phyloP scores from a whole-genome alignment of 495 filamentous ascomycete species.

The Neurospora sp. region DNA sequence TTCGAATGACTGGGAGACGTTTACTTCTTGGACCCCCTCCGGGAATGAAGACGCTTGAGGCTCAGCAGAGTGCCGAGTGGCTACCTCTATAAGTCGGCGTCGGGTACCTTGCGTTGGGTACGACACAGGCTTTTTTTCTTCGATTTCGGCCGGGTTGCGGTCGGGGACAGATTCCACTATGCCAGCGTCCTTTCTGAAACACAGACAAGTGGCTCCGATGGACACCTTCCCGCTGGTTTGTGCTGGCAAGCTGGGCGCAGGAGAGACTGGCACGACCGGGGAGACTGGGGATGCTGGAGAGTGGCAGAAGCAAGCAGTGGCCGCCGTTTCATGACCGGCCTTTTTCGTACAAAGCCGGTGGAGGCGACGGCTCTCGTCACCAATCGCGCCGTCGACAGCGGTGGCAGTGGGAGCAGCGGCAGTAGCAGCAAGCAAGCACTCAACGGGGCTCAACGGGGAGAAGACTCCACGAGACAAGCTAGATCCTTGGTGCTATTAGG shows the following conservation, averaged over 20 bases:
- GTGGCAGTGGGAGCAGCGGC: background rate
- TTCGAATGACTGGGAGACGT: background rate
- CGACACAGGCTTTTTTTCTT: slow-evolving; percentile 5
- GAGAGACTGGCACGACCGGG: background rate
- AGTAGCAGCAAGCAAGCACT: background rate
- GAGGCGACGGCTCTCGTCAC: slow-evolving; percentile 9
- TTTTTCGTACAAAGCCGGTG: slow-evolving; percentile 6
- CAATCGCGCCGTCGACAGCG: slow-evolving; percentile 12
- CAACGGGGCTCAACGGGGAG: background rate
- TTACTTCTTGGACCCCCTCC: background rate
- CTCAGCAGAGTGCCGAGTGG: background rate
- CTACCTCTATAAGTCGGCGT: background rate
- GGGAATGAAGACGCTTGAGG: background rate
- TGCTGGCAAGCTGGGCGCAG: background rate
- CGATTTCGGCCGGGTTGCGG: slow-evolving; percentile 13
- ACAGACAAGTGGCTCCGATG: slow-evolving; percentile 20
- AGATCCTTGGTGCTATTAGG: background rate
- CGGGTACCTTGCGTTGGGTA: slow-evolving; percentile 3
- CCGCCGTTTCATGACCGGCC: slow-evolving; percentile 6
- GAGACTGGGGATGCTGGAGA: background rate
- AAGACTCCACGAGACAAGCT: slow-evolving; percentile 2
- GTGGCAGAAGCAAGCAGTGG: slow-evolving; percentile 9
- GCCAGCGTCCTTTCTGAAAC: slow-evolving; percentile 20
- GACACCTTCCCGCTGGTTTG: slow-evolving; percentile 1
- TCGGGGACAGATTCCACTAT: slow-evolving; percentile 10